Evolutionary conservation across 257 asterid genomes (phyloP).

Genomic region (Lycium barbarum): DNA sequence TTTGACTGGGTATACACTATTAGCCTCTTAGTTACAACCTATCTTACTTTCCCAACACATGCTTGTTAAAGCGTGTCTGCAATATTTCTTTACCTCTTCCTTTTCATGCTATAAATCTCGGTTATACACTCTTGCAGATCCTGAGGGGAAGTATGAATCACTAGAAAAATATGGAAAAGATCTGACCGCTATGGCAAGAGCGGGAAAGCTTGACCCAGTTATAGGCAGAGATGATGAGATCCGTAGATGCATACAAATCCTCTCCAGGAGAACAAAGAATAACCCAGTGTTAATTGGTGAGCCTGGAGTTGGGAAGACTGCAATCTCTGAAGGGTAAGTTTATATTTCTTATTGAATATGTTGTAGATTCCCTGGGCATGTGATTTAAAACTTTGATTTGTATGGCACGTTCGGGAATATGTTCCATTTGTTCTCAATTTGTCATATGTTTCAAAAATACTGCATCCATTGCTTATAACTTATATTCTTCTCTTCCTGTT

Average conservation of each 20-base stretch:
- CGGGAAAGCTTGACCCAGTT: constrained; percentile 97
- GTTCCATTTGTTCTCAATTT: neutral
- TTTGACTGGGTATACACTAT: constrained; percentile 7
- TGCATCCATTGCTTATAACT: neutral
- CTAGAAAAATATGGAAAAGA: constrained; percentile 96
- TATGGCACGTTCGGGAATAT: neutral
- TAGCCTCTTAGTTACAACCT: neutral
- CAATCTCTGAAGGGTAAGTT: constrained; percentile 95
- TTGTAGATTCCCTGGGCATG: neutral
- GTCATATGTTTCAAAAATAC: neutral
- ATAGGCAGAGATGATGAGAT: constrained; percentile 99
- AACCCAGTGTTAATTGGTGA: constrained; percentile 96
- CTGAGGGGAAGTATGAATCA: constrained; percentile 93
- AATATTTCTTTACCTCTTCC: neutral
- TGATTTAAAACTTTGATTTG: neutral
- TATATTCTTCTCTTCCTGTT: constrained; percentile 20
- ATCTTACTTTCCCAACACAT: neutral
- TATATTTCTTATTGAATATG: neutral
- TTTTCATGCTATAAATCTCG: constrained; percentile 1
- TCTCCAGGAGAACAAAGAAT: constrained; percentile 95
- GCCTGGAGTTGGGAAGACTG: constrained; percentile 98
- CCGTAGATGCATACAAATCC: constrained; percentile 96
- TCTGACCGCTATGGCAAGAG: constrained; percentile 94
- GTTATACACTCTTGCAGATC: constrained; percentile 58
- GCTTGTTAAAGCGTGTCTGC: neutral